A percentile compares a stretch with the other conserved stretches of the same genome.
Evolutionary conservation across 2,329 filamentous ascomycete species (phyloP).

Genomic region (Aspergillus fructus): DNA sequence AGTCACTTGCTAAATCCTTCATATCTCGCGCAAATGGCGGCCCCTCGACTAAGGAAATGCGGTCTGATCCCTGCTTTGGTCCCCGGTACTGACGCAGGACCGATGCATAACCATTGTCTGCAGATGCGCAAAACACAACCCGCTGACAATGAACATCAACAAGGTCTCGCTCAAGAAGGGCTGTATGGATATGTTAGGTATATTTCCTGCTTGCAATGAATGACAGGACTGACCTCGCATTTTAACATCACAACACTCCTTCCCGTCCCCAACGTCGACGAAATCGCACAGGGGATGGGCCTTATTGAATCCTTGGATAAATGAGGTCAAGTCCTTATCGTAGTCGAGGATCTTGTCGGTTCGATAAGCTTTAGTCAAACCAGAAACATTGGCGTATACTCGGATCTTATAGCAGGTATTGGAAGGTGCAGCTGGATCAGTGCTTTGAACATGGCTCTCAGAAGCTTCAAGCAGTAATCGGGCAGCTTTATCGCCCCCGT

Average conservation of each 20-base stretch:
- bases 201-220: background rate
- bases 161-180: conserved; percentile 32
- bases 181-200: conserved; percentile 11
- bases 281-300: conserved; percentile 38
- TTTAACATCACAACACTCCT: conserved; percentile 46
- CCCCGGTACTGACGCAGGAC: conserved; percentile 34
- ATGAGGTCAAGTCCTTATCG: conserved; percentile 28
- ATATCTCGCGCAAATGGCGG: conserved; percentile 39
- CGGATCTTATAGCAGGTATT: conserved; percentile 33
- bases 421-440: conserved; percentile 17
- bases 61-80: conserved; percentile 16
- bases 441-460: conserved; percentile 22
- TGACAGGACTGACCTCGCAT: conserved; percentile 34
- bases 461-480: conserved; percentile 26
- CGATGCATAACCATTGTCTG: conserved; percentile 46
- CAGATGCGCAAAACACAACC: conserved; percentile 44
- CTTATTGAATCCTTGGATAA: conserved; percentile 46
- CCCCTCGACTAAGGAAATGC: conserved; percentile 40
- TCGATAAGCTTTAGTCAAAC: conserved; percentile 36
- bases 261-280: conserved; percentile 44
- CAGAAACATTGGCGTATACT: conserved; percentile 41
- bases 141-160: conserved; percentile 42
- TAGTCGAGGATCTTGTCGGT: conserved; percentile 27
- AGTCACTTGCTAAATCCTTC: conserved; percentile 24
- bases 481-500: conserved; percentile 32